phyloP scores from a whole-genome alignment of 768 basidiomycete species.

The Xanthoconium stramineum region DNA sequence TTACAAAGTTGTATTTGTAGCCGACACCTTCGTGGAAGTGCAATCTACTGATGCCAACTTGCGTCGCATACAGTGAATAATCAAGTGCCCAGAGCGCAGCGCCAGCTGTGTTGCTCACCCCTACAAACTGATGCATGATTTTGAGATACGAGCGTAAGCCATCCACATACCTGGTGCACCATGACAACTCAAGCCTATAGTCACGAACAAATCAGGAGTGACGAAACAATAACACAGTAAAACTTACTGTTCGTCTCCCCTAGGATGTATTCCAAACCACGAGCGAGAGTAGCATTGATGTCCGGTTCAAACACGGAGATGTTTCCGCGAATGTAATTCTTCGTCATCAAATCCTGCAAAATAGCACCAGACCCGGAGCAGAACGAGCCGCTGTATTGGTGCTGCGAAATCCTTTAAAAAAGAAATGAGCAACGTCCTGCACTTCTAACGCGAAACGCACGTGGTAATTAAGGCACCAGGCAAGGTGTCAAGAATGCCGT shows the following conservation, averaged over 20 bases:
- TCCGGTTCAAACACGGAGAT: slow-evolving; percentile 50
- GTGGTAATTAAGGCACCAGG: slow-evolving; percentile 52
- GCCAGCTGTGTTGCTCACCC: slow-evolving; percentile 68
- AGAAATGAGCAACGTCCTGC: not conserved
- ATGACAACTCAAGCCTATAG: slow-evolving; percentile 34
- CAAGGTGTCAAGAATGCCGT: slow-evolving; percentile 46
- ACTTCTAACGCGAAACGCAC: slow-evolving; percentile 32
- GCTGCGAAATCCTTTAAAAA: slow-evolving; percentile 37
- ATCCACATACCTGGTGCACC: slow-evolving; percentile 30
- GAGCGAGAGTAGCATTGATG: slow-evolving; percentile 44
- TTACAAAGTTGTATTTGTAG: slow-evolving; percentile 66
- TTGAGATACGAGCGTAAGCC: not conserved
- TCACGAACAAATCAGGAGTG: not conserved
- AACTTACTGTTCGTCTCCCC: slow-evolving; percentile 59
- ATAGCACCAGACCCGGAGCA: slow-evolving; percentile 52
- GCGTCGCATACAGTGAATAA: slow-evolving; percentile 57
- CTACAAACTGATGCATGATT: slow-evolving; percentile 26
- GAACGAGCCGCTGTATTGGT: slow-evolving; percentile 56
- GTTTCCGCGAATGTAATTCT: slow-evolving; percentile 55
- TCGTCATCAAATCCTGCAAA: slow-evolving; percentile 65
- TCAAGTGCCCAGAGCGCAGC: slow-evolving; percentile 68
- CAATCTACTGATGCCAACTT: slow-evolving; percentile 50
- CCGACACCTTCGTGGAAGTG: slow-evolving; percentile 70
- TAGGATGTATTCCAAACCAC: slow-evolving; percentile 54
- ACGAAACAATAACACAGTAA: slow-evolving; percentile 21